These are phyloP conservation scores for Globisporangium paddicum DNA, from an alignment of 352 stramenopile genomes.

Conservation along the genomic window DNA sequence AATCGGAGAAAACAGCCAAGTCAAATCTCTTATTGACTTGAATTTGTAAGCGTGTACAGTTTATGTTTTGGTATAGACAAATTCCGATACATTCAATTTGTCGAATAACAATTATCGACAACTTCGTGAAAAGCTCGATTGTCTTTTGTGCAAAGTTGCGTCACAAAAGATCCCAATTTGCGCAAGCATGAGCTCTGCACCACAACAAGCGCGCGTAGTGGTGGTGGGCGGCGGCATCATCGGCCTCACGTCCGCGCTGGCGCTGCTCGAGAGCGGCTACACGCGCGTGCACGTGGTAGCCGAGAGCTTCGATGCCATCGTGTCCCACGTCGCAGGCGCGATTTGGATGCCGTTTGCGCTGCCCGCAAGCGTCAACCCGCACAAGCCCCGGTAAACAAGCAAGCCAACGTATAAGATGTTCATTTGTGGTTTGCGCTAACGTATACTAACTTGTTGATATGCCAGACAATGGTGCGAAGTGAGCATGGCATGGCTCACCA, in stretches of 20 bases:
- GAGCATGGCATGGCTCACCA: constrained; percentile 53
- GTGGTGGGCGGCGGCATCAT: constrained; percentile 69
- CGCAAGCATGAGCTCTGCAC: not conserved
- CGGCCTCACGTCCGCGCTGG: constrained; percentile 57
- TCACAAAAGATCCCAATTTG: not conserved
- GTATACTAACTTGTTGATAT: not conserved
- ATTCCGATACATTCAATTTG: too few relatives aligned
- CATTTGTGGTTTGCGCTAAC: not conserved
- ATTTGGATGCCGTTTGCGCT: constrained; percentile 75
- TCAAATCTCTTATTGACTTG: too few relatives aligned
- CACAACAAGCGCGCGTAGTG: constrained; percentile 20
- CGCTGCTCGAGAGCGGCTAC: constrained; percentile 54
- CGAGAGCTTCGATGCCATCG: constrained; percentile 45
- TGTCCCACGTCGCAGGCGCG: constrained; percentile 63
- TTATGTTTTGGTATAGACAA: too few relatives aligned
- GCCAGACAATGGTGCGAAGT: constrained; percentile 57
- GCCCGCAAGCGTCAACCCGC: constrained; percentile 23
- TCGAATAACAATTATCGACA: too few relatives aligned
- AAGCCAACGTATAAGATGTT: not conserved
- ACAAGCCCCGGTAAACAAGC: constrained; percentile 29
- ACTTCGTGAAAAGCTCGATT: too few relatives aligned
- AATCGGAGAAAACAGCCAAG: too few relatives aligned
- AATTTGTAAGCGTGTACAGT: too few relatives aligned
- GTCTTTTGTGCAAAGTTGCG: too few relatives aligned
- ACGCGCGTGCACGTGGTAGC: constrained; percentile 39